phyloP scores from a whole-genome alignment of 768 basidiomycete genomes.

The Suillus hirtellus region DNA sequence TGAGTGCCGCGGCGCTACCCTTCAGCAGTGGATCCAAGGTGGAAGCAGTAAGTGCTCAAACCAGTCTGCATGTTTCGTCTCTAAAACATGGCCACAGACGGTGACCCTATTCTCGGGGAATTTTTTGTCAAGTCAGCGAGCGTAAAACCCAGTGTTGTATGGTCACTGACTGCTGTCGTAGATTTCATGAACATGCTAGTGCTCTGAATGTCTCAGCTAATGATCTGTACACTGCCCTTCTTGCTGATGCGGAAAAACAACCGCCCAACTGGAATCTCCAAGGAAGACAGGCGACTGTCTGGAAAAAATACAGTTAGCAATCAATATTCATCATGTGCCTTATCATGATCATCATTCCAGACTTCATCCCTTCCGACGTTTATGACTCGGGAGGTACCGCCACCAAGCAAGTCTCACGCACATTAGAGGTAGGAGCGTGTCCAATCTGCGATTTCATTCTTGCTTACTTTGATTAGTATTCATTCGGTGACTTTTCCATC shows the following conservation, averaged over 20 bases:
- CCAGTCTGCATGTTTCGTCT: not conserved
- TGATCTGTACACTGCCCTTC: constrained; percentile 55
- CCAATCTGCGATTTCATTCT: not conserved
- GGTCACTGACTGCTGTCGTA: constrained; percentile 21
- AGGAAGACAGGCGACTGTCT: constrained; percentile 56
- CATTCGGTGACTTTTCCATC: constrained; percentile 65
- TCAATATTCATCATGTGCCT: not conserved
- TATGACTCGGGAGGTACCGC: constrained; percentile 49
- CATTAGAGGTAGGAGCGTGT: constrained; percentile 47
- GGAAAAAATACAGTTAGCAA: constrained; percentile 51
- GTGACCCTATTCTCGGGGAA: constrained; percentile 62
- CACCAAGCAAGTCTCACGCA: constrained; percentile 62
- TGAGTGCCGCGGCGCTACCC: constrained; percentile 60
- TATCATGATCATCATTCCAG: constrained; percentile 12
- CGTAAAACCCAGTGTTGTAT: not conserved
- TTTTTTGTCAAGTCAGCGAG: constrained; percentile 59
- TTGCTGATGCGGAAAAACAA: constrained; percentile 59
- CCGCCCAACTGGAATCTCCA: constrained; percentile 64
- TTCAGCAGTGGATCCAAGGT: constrained; percentile 55
- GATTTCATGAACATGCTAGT: constrained; percentile 51
- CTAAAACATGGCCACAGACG: constrained; percentile 41
- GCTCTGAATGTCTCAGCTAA: constrained; percentile 47
- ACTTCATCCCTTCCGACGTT: constrained; percentile 35
- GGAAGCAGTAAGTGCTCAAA: constrained; percentile 51
- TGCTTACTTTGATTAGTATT: constrained; percentile 40